Evolutionary conservation across 495 filamentous ascomycete species (phyloP), one percentile per base, ranked within the genome.

Genomic region (Lentithecium fluviatile): DNA sequence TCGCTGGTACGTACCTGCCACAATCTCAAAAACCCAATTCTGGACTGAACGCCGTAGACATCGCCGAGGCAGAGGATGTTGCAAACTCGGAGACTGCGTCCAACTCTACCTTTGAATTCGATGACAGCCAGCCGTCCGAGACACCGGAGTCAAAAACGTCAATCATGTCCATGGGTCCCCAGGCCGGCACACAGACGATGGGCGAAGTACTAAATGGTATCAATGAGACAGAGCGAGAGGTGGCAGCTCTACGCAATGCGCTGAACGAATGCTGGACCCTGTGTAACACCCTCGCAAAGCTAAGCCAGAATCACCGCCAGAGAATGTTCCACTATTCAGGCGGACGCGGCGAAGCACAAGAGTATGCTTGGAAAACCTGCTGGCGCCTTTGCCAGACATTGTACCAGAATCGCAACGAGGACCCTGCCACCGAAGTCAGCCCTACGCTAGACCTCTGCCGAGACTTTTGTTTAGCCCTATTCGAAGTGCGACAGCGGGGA

Each of bases 201-300:
- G 64, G 43, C n/a, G 58, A 71, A 29, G 67, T 55, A 4, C 61
- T 73, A 47, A 65, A 70, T 17, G 50, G 66, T 15, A 69, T 81
- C 45, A 72, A 73, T 49, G 75, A 79, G 49, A 75, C 78, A 52
- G 82, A 84, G 38, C 78, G 84, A 46, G 90, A 95, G 71, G 79
- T 93, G 50, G 81, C 75, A 36, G 86, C 86, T 15, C 77, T 95
- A n/a, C 85, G 80, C 60, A 81, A 83, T 21, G 91, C 90, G 0
- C 79, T 96, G 11, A 83, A 85, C 61, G 91, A 95, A 77, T 96
- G 91, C 73, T 96, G 91, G 91, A 95, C 89, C 1, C 74, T 96
- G 36, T 96, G 91, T 74, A 96, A 95, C 72, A 95, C 91, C 0
- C 76, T 96, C 40, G 90, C 91, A 21, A 87, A 80, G 52, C 78